These are phyloP conservation scores for Trichoderma semiorbis DNA, from an alignment of 2,329 filamentous ascomycete genomes.

Conservation along the genomic window DNA sequence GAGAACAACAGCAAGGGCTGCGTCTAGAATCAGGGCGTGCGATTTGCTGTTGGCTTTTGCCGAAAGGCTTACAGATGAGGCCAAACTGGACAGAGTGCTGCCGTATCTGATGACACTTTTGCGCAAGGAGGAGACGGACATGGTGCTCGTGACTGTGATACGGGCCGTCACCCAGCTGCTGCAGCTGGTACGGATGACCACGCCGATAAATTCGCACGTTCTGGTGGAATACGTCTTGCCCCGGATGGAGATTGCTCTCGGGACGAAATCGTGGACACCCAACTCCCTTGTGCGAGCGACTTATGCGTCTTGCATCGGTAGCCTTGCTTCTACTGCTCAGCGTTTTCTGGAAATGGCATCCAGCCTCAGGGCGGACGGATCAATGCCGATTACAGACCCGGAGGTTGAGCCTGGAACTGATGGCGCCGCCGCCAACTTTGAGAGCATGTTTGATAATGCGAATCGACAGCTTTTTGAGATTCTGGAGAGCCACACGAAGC, in stretches of 20 bases:
- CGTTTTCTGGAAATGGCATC: slow-evolving; percentile 89
- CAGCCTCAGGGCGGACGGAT: slow-evolving; percentile 77
- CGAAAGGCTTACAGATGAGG: slow-evolving; percentile 88
- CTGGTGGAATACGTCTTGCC: slow-evolving; percentile 67
- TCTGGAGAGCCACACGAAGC: slow-evolving; percentile 85
- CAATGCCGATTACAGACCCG: slow-evolving; percentile 71
- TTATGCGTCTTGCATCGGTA: slow-evolving; percentile 89
- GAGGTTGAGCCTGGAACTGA: slow-evolving; percentile 71
- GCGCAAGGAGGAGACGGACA: slow-evolving; percentile 70
- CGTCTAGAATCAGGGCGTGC: slow-evolving; percentile 83
- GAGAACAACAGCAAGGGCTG: slow-evolving; percentile 81
- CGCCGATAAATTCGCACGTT: slow-evolving; percentile 68
- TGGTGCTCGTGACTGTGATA: slow-evolving; percentile 81
- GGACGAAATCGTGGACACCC: slow-evolving; percentile 44
- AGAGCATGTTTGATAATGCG: slow-evolving; percentile 84
- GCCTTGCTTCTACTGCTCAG: slow-evolving; percentile 78
- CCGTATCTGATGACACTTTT: slow-evolving; percentile 84
- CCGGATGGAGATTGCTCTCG: slow-evolving; percentile 54
- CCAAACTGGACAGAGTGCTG: slow-evolving; percentile 87
- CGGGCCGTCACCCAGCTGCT: slow-evolving; percentile 85
- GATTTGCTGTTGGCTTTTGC: slow-evolving; percentile 90
- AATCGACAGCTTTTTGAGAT: slow-evolving; percentile 75
- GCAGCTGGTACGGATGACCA: slow-evolving; percentile 83
- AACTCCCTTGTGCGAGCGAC: slow-evolving; percentile 77
- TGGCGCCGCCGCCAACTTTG: slow-evolving; percentile 63